phyloP scores from a whole-genome alignment of 352 stramenopile species.

The Globisporangium barbulae region DNA sequence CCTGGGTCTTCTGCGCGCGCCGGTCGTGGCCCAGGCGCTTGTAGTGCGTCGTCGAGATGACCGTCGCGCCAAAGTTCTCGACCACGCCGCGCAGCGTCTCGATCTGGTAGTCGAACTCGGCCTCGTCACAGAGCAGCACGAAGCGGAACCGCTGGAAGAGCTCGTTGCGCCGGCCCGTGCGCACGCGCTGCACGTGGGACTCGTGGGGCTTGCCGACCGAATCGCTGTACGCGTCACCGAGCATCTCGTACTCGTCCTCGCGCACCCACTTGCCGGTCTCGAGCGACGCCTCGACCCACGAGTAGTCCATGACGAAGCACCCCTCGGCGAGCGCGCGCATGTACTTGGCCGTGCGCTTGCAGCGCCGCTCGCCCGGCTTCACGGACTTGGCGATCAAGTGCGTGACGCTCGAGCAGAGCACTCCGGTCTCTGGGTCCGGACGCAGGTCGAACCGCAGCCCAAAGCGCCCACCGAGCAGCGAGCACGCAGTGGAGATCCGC shows the following conservation, averaged over 20 bases:
- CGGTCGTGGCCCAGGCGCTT: constrained; percentile 21
- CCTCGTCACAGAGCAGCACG: constrained; percentile 60
- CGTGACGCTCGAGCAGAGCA: constrained; percentile 57
- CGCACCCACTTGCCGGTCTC: constrained; percentile 57
- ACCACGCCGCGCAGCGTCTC: constrained; percentile 55
- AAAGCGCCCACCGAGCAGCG: constrained; percentile 62
- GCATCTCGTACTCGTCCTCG: constrained; percentile 72
- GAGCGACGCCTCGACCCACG: constrained; percentile 71
- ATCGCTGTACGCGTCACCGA: constrained; percentile 79
- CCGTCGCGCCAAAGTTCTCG: constrained; percentile 61
- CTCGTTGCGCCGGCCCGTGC: constrained; percentile 58
- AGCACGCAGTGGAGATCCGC: constrained; percentile 50
- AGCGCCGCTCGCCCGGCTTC: constrained; percentile 32
- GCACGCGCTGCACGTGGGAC: constrained; percentile 40
- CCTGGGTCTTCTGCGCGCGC: constrained; percentile 31
- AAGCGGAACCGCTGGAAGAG: constrained; percentile 81
- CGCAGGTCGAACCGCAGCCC: constrained; percentile 70
- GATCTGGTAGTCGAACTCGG: constrained; percentile 76
- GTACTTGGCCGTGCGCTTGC: constrained; percentile 83
- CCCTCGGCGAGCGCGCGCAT: constrained; percentile 80
- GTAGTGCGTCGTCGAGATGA: constrained; percentile 33
- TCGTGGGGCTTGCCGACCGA: constrained; percentile 66
- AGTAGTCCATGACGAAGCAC: constrained; percentile 70
- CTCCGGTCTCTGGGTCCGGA: constrained; percentile 35
- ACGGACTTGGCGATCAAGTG: constrained; percentile 75